Evolutionary conservation across 352 stramenopile species (phyloP), one percentile per base, ranked within the genome.

Genomic region (Phytophthora pinifolia): DNA sequence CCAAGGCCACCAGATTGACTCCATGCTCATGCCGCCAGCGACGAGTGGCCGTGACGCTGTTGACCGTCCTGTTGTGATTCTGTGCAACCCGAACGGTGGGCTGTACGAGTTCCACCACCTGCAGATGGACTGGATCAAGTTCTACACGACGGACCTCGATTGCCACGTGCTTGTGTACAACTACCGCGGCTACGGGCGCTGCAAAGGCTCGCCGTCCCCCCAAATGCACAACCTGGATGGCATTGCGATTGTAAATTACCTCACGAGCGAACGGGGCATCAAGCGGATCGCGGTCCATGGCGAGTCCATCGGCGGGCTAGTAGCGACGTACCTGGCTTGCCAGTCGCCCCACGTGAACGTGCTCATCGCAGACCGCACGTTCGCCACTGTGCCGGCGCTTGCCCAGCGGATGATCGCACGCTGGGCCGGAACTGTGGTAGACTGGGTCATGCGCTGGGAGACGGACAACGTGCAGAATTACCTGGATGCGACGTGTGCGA

Each of bases 111-210:
- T 93, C 32, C 86, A 96, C 51, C 86, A 92, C 50, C 67, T 96
- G 42, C 86, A 96, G 33, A 94, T 92, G 79, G 86, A 96, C 46
- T 96, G 86, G 86, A 76, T 92, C 62, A 83, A 87, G 56, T 93
- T 96, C 43, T 96, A 96, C 57, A 92, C 79, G 0, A 47, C 57
- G 27, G 78, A 89, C 1, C 46, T 90, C 4, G 64, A 83, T 30
- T 92, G 81, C 42, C 73, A 94, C 45, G 79, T 96, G 44, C 69
- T 94, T 10, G 67, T 96, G 33, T 96, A 84, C 58, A 96, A 96
- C 62, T 96, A 96, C 48, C 83, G 86, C 10, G 86, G 86, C 9
- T 96, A 96, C 56, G 86, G 86, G 13, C 79, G 83, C 6, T 89
- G 79, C 48, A 65, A 70, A 35, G 83, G 83, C 9, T 69, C 62